Percentiles rank a stretch among this genome's conserved stretches.
These are phyloP conservation scores for Berkeleyomyces basicola DNA, from an alignment of 2,329 filamentous ascomycete species.

Conservation along the genomic window DNA sequence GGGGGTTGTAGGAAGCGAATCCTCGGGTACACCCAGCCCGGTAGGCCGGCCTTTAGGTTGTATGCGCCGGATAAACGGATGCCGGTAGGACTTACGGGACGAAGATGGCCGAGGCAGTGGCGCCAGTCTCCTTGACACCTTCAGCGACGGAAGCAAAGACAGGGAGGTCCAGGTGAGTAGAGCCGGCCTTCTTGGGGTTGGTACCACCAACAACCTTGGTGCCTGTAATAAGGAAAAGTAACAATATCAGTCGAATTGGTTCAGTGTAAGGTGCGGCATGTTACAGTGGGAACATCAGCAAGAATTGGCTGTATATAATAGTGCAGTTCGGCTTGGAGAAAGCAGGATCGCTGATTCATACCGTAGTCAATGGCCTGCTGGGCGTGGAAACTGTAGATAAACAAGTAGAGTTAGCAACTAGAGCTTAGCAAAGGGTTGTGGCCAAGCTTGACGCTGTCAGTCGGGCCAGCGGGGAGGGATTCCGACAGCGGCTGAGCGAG, in stretches of 20 bases:
- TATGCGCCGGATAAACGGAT: slow-evolving; percentile 1
- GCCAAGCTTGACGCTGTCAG: background rate
- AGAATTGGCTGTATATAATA: background rate
- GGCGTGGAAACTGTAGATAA: slow-evolving; percentile 66
- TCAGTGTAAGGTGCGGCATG: background rate
- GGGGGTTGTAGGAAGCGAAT: background rate
- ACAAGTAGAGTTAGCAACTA: slow-evolving; percentile 1
- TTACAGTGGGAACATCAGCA: background rate
- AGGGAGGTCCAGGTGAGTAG: slow-evolving; percentile 73
- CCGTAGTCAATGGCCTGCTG: slow-evolving; percentile 97
- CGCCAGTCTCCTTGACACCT: slow-evolving; percentile 77
- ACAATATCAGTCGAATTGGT: slow-evolving; percentile 5
- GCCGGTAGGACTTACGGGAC: slow-evolving; percentile 51
- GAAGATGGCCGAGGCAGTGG: slow-evolving; percentile 86
- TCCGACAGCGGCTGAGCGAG: background rate
- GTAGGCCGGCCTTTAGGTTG: background rate
- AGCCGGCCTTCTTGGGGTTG: slow-evolving; percentile 96
- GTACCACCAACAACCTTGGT: slow-evolving; percentile 96
- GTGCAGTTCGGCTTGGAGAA: slow-evolving; percentile 7
- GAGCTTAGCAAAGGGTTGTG: background rate
- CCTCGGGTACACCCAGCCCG: background rate
- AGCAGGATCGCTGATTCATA: slow-evolving; percentile 28
- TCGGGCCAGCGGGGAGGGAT: background rate
- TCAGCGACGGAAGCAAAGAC: slow-evolving; percentile 85
- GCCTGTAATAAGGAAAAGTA: slow-evolving; percentile 33